Evolutionary conservation across 192 early-diverging fungal species (phyloP).

Genomic region (Backusella liffmaniae): DNA sequence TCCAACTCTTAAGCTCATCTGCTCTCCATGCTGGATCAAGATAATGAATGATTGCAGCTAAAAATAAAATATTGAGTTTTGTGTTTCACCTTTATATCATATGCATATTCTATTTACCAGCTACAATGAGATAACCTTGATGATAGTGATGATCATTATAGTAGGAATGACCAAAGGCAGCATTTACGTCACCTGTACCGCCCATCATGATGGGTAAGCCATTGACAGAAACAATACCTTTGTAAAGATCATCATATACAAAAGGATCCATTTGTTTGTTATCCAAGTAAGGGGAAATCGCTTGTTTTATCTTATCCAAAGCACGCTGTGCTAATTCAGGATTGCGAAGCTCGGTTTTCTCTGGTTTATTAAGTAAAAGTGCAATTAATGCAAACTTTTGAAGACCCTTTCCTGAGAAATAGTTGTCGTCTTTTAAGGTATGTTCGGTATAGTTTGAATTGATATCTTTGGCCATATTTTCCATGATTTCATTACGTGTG

Average conservation of each 20-base stretch:
- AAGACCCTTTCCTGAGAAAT: slow-evolving; percentile 40
- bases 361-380: slow-evolving; percentile 28
- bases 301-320: slow-evolving; percentile 26
- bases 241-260: slow-evolving; percentile 30
- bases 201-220: slow-evolving; percentile 29
- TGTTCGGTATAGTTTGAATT: slow-evolving; percentile 19
- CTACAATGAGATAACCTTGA: slow-evolving; percentile 35
- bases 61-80: slow-evolving; percentile 4
- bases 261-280: slow-evolving; percentile 32
- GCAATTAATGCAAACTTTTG: slow-evolving; percentile 39
- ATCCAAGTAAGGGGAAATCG: slow-evolving; percentile 29
- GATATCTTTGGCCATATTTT: slow-evolving; percentile 19
- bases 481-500: slow-evolving; percentile 23
- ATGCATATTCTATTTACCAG: slow-evolving; percentile 15
- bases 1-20: slow-evolving; percentile 27
- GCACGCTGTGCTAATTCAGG: slow-evolving; percentile 23
- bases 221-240: slow-evolving; percentile 30
- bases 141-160: slow-evolving; percentile 46
- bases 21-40: slow-evolving; percentile 34
- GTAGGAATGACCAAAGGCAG: slow-evolving; percentile 38
- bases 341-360: slow-evolving; percentile 23
- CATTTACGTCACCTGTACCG: slow-evolving; percentile 30
- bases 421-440: slow-evolving; percentile 32
- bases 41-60: slow-evolving; percentile 38
- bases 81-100: background rate